Base-by-base conservation (phyloP, 257 asterid species). In the Jaltomata sinuosa region DNA sequence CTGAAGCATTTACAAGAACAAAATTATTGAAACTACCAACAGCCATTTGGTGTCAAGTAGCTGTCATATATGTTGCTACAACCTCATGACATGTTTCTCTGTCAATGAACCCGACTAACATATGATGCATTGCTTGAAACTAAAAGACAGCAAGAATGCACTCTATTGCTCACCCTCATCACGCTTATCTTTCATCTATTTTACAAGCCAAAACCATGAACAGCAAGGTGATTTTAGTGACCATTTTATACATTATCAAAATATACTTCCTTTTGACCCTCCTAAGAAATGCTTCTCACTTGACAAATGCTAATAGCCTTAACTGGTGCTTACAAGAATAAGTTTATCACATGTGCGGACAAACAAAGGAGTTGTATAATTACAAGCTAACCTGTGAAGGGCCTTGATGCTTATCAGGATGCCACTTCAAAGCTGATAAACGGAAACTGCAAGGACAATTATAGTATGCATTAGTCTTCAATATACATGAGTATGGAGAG, bases 401-500 rank as follows among this genome's bases (percentile, higher is more conserved):
- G 59, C 94, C 93, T 88, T 91, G 99, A 89, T 95, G 95, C 87
- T 90, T 92, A 87, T 95, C 99, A 31, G 99, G 99, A 88, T 95
- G 99, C 99, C 99, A 95, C 87, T 90, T 95, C 87, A 95, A 83
- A 86, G 99, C 98, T 36, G 97, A 91, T 49, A 45, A 80, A 76
- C 95, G 98, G 85, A 95, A 95, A 50, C 99, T 94, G 93, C 93
- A 90, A 84, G 61, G 42, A 52, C 21, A 84, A 47, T 69, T 19
- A 83, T 68, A 57, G n/a, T 72, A 31, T 47, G 27, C 22, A 76
- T 76, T 47, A 76, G 27, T 82, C 2, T 19, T 67, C 15, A 47
- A 77, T 16, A 47, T 61, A 55, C 36, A 40, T 19, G 79, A 47
- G n/a, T 53, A 55, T 71, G 83, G 62, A 87, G 38, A 55, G 72